phyloP scores from a whole-genome alignment of 108 stramenopile genomes.

The Cyclostephanos tholiformis region DNA sequence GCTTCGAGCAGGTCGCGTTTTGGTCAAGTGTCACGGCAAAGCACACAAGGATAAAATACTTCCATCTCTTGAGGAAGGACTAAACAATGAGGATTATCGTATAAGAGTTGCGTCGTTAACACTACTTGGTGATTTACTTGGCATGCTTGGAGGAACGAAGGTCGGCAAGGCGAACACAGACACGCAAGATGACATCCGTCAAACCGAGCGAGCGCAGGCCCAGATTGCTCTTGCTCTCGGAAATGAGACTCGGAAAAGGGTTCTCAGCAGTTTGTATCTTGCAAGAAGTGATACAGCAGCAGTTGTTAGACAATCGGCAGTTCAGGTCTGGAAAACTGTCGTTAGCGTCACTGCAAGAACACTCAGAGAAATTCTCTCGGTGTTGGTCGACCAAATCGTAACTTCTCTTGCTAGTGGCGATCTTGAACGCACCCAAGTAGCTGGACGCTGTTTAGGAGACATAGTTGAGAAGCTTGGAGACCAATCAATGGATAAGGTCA shows the following conservation, averaged over 20 bases:
- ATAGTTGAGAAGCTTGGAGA: slow-evolving; percentile 97
- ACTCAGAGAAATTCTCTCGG: slow-evolving; percentile 91
- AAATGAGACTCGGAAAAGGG: slow-evolving; percentile 74
- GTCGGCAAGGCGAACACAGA: slow-evolving; percentile 84
- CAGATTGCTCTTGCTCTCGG: slow-evolving; percentile 90
- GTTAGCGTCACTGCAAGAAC: slow-evolving; percentile 94
- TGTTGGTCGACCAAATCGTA: slow-evolving; percentile 89
- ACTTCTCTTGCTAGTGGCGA: slow-evolving; percentile 80
- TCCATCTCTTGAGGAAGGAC: slow-evolving; percentile 92
- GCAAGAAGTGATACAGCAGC: slow-evolving; percentile 88
- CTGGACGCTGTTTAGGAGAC: slow-evolving; percentile 96
- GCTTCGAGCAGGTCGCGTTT: slow-evolving; percentile 93
- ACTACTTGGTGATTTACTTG: slow-evolving; percentile 94
- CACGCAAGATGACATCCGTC: slow-evolving; percentile 87
- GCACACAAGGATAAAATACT: slow-evolving; percentile 90
- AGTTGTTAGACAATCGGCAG: slow-evolving; percentile 92
- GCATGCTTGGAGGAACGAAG: slow-evolving; percentile 93
- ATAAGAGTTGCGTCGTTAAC: slow-evolving; percentile 94
- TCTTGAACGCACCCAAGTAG: slow-evolving; percentile 89
- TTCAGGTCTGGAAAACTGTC: slow-evolving; percentile 98
- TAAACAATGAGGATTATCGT: slow-evolving; percentile 90
- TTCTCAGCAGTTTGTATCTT: slow-evolving; percentile 93
- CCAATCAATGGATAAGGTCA: slow-evolving; percentile 92
- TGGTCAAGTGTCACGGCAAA: slow-evolving; percentile 92
- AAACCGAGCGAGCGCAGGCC: slow-evolving; percentile 82